Base-by-base conservation (phyloP, 768 basidiomycete species). In the Leccinum fibrillosum region DNA sequence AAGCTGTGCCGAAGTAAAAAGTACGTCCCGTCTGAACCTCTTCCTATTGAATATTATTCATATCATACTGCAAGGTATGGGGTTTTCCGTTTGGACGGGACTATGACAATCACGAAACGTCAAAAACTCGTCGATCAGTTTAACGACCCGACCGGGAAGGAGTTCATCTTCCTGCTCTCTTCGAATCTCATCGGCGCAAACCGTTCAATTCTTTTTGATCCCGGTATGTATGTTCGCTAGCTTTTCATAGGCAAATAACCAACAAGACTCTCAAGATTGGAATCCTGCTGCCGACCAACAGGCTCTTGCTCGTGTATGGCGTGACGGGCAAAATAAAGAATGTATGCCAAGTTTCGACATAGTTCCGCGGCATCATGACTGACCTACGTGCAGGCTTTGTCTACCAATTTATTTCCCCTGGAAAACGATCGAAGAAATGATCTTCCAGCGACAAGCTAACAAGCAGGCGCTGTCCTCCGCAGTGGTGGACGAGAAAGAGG, bases 251-350 rank as follows among this genome's bases (percentile, higher is more conserved):
- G 48, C 37, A 32, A 49, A 8, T 34, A 21, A 53, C 19, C 7
- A 48, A 54, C 21, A 28, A 45, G 19, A 4, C 25, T 48, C 44
- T 45, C n/a, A 58, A 94, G 95, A 98, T 69, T 98, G 95, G 95
- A 98, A 98, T 66, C 95, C 95, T 25, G 96, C 96, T 10, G 93
- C 95, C 26, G 96, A 99, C 73, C 97, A 98, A 70, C 96, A 99
- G 72, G 96, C 96, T 8, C 80, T 99, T 5, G 96, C 96, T 47
- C 93, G 96, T 71, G 96, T 99, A 9, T 99, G 96, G 96, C 90
- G 96, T 76, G 96, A 99, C 68, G 96, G 96, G 0, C 96, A 98
- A 73, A 99, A 97, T 85, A 98, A 98, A 83, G 95, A 97, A 75
- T 99, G 96, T 94, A 68, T 54, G 90, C 69, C 23, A 17, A 30